A percentile compares a stretch with the other conserved stretches of the same genome.
Conservation (phyloP, 2,329 filamentous ascomycete species). For the Trichoderma sp. region DNA sequence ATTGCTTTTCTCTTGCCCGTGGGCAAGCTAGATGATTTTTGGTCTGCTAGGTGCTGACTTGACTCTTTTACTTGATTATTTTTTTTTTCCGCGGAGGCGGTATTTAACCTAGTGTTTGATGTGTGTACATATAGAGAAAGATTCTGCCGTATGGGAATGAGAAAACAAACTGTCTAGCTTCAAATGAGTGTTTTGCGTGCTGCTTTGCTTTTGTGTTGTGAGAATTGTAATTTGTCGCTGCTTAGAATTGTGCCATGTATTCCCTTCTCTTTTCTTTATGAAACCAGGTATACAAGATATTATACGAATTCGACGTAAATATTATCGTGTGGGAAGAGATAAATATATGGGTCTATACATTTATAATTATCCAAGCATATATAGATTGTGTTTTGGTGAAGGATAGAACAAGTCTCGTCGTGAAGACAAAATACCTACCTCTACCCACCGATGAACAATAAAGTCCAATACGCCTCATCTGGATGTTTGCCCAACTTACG, state of each 20-base stretch:
- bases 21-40: background rate
- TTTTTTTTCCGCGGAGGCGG: background rate
- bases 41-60: background rate
- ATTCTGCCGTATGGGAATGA: conserved; percentile 12
- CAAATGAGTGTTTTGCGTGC: background rate
- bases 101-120: background rate
- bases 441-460: too few species aligned
- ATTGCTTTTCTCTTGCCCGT: background rate
- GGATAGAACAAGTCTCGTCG: too few species aligned
- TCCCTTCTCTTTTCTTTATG: background rate
- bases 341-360: background rate
- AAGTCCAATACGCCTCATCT: background rate
- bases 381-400: too few species aligned
- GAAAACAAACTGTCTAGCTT: background rate
- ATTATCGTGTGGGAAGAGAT: background rate
- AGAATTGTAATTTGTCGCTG: background rate
- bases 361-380: background rate
- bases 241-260: background rate
- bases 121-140: conserved; percentile 24
- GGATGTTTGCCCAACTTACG: too few species aligned
- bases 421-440: too few species aligned
- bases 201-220: background rate
- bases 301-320: background rate
- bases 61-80: background rate
- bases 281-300: background rate